Evolutionary conservation across 345 rosid genomes (phyloP), one percentile per base, ranked within the genome.

Genomic region (Turritis glabra): DNA sequence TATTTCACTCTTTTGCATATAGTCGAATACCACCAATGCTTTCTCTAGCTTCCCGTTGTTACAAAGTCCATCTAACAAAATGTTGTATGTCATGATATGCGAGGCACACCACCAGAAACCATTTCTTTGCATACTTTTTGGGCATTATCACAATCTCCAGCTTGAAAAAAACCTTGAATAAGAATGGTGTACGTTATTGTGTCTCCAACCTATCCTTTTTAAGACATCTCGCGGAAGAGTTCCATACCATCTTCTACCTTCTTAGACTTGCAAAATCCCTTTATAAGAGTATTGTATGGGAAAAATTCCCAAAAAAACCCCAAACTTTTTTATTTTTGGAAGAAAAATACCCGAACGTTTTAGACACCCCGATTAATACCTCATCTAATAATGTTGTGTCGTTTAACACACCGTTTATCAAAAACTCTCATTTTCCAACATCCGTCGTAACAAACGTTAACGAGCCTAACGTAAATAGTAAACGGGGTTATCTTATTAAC

Each of bases 11-110:
- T 23, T 26, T 35, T 32, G 43, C 79, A 81, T 19, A 35, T 63
- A 26, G 2, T 68, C 5, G 25, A 80, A 32, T 53, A 82, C 7
- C 5, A 50, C 64, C 38, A 61, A 37, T 4, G 82, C 84, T 1
- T 57, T 74, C 12, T 44, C 65, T 33, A 78, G 26, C 64, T 64
- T 70, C 27, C 79, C 75, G 0, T 40, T 72, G 5, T 2, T 41
- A n/a, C 59, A 77, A 41, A 73, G 59, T 3, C 78, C 82, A 15
- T 58, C 10, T 29, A 84, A 53, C 17, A 84, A 60, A 6, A 67
- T 63, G 53, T 1, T 66, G 64, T 69, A 82, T 0, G 82, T 78
- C 14, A 51, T 4, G 1, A 26, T 27, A 5, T 3, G 4, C 78
- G 71, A 56, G 21, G n/a, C 4, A 46, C 69, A 48, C 43, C 77